Evolutionary conservation across 768 basidiomycete species (phyloP), one percentile per base, ranked within the genome.

Genomic region (Boletellus ananas): DNA sequence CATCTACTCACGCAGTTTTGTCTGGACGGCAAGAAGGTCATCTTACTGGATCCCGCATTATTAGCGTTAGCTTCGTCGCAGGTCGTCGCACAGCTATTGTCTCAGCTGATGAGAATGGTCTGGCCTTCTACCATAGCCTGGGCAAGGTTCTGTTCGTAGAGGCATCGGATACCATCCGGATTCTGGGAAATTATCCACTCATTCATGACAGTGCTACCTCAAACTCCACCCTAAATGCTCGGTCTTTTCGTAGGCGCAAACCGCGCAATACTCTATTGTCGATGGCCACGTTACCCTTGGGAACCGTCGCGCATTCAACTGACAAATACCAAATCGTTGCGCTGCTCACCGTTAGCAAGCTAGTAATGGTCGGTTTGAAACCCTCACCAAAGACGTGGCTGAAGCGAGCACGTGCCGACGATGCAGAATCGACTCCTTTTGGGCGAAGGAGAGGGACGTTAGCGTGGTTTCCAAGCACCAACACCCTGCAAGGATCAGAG

Each of bases 61-160:
- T 88, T 50, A 86, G 76, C 61, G 71, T 99, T 37, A 85, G 81
- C 25, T 99, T 99, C 62, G 80, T 98, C 8, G 93, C 90, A 12
- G 86, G 85, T 17, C 79, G 95, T 35, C 95, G 96, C 59, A 98
- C 96, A 2, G 94, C 92, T 5, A 79, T 98, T 43, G 82, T 97
- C 35, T 86, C 87, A 4, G 89, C 91, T 3, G 96, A 98, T 64
- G 90, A 95, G 50, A 72, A 78, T 57, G 96, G 96, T 1, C 77
- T 97, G 9, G 90, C 93, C 0, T 99, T 99, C 69, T 96, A 91
- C 64, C 94, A 97, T 69, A 90, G 87, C 47, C 73, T 99, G 4
- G 93, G 96, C 23, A 94, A 91, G 66, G 85, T 98, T 11, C 75
- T 98, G 13, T 96, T 96, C 57, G 86, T 99, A 6, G 94, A 97